phyloP scores from a whole-genome alignment of 345 rosid genomes.

The Eucalyptus curtisii region DNA sequence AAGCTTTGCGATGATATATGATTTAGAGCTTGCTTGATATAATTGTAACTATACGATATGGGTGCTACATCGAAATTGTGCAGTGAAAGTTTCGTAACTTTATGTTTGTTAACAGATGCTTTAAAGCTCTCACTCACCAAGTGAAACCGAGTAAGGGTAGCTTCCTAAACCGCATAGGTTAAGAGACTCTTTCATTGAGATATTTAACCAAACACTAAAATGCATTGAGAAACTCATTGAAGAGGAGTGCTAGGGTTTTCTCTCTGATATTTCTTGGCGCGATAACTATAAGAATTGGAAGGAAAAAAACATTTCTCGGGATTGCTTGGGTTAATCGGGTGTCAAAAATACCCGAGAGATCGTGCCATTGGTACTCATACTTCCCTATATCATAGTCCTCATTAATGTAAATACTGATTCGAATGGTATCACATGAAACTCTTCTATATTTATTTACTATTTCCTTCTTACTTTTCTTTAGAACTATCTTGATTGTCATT shows the following conservation, averaged over 20 bases:
- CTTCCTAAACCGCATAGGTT: not conserved
- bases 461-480: not conserved
- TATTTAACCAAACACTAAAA: not conserved
- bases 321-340: not conserved
- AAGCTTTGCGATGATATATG: fast-evolving
- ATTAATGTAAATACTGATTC: not conserved
- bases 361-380: fast-evolving
- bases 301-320: not conserved
- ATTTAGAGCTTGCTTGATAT: not conserved
- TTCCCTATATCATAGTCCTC: not conserved
- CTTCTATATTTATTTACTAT: not conserved
- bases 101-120: not conserved
- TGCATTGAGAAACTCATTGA: not conserved
- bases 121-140: not conserved
- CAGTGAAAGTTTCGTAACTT: not conserved
- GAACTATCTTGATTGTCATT: not conserved
- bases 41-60: not conserved
- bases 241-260: not conserved
- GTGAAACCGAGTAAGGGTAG: not conserved
- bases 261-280: not conserved
- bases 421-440: not conserved
- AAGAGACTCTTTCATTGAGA: not conserved
- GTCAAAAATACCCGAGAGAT: not conserved
- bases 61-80: not conserved
- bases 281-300: not conserved